These are phyloP conservation scores for Pilatotrama ljubarskyi DNA, from an alignment of 768 basidiomycete species.

Conservation along the genomic window DNA sequence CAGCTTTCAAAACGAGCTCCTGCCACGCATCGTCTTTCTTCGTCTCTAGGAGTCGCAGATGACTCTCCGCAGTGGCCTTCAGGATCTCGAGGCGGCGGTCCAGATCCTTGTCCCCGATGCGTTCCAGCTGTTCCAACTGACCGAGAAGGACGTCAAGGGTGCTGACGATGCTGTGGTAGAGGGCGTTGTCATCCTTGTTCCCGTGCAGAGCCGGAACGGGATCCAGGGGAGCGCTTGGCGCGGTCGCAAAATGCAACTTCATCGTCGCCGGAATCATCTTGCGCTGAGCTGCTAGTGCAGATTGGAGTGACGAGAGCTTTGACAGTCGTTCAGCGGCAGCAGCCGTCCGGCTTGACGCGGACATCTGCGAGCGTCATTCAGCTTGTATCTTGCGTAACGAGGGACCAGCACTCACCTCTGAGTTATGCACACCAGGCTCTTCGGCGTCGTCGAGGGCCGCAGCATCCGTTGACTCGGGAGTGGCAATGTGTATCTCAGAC, in stretches of 20 bases:
- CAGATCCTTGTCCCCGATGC: background rate
- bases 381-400: too few relatives aligned
- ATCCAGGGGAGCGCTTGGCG: background rate
- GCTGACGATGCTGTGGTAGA: background rate
- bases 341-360: too few relatives aligned
- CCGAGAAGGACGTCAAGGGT: background rate
- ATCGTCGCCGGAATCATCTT: background rate
- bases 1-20: too few relatives aligned
- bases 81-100: background rate
- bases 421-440: too few relatives aligned
- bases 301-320: too few relatives aligned
- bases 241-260: background rate
- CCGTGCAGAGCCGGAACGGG: background rate
- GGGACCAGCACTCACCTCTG: too few relatives aligned
- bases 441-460: too few relatives aligned
- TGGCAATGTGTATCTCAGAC: too few relatives aligned
- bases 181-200: background rate
- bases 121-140: background rate
- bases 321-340: too few relatives aligned
- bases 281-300: too few relatives aligned
- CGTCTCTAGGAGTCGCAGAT: background rate
- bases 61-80: background rate
- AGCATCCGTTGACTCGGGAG: too few relatives aligned
- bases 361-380: too few relatives aligned
- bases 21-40: background rate